A percentile compares a stretch with the other conserved stretches of the same genome.
Evolutionary conservation across 2,329 filamentous ascomycete species (phyloP).

Genomic region (Diplodia sapinea): DNA sequence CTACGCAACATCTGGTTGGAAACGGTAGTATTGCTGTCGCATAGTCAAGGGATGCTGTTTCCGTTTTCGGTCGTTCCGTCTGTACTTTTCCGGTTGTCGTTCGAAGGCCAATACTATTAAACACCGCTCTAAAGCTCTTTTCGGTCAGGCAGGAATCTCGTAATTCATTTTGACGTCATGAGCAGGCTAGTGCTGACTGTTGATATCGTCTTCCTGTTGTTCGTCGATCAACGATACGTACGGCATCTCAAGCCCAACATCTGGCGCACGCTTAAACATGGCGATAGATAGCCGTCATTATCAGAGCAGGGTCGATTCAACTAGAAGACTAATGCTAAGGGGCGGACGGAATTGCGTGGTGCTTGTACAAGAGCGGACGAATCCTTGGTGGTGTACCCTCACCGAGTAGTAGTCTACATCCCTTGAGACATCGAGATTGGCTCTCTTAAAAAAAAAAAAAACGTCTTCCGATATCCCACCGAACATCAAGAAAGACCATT

Average conservation of each 20-base stretch:
- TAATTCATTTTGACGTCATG: neutral
- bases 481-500: neutral
- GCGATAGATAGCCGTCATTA: neutral
- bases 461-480: neutral
- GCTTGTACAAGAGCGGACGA: neutral
- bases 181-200: neutral
- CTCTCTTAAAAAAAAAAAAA: neutral
- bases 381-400: neutral
- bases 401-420: neutral
- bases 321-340: neutral
- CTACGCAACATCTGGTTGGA: neutral
- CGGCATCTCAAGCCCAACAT: neutral
- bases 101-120: neutral
- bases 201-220: neutral
- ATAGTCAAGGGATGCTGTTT: neutral
- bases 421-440: neutral
- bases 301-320: neutral
- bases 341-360: neutral
- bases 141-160: neutral
- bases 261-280: neutral
- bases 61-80: neutral
- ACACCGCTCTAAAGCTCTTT: neutral
- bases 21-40: neutral
- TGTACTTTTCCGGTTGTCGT: neutral
- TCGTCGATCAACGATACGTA: neutral